These are phyloP conservation scores for Botryotinia narcissicola DNA, from an alignment of 2,329 filamentous ascomycete genomes.

Conservation along the genomic window DNA sequence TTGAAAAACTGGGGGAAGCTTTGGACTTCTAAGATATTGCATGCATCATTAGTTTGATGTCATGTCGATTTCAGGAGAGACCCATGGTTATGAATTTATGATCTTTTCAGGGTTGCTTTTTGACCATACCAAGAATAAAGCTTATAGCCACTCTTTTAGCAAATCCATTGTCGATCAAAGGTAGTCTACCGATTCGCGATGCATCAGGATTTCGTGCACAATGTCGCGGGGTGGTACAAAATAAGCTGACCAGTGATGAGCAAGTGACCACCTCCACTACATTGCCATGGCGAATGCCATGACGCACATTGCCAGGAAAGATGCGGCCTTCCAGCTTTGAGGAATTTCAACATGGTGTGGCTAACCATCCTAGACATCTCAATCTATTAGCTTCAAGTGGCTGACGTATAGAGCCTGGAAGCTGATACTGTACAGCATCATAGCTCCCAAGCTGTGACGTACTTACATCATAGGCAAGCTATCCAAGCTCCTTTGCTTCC, in stretches of 20 bases:
- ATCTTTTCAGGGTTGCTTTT: conserved; percentile 1
- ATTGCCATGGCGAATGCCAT: conserved; percentile 10
- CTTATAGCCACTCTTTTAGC: neutral
- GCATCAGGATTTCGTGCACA: neutral
- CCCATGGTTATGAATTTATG: neutral
- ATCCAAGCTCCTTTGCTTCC: conserved; percentile 6
- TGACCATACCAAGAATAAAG: conserved; percentile 1
- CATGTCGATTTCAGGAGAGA: neutral
- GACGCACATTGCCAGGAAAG: conserved; percentile 14
- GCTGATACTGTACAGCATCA: conserved; percentile 9
- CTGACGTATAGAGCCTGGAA: conserved; percentile 15
- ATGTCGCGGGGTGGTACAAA: neutral
- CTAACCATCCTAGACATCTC: neutral
- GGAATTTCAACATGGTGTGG: conserved; percentile 4
- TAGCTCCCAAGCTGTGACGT: conserved; percentile 14
- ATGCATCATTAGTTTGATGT: conserved; percentile 16
- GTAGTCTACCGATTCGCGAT: neutral
- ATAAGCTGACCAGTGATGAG: neutral
- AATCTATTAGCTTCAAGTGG: neutral
- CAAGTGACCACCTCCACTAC: neutral
- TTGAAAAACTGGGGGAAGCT: neutral
- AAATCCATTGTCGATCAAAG: neutral
- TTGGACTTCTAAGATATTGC: neutral
- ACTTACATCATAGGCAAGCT: conserved; percentile 14
- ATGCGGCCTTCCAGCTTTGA: conserved; percentile 9